Percentiles rank a stretch among this genome's conserved stretches.
Evolutionary conservation across 352 stramenopile genomes (phyloP).

Genomic region (Phytopythium ostracodes): DNA sequence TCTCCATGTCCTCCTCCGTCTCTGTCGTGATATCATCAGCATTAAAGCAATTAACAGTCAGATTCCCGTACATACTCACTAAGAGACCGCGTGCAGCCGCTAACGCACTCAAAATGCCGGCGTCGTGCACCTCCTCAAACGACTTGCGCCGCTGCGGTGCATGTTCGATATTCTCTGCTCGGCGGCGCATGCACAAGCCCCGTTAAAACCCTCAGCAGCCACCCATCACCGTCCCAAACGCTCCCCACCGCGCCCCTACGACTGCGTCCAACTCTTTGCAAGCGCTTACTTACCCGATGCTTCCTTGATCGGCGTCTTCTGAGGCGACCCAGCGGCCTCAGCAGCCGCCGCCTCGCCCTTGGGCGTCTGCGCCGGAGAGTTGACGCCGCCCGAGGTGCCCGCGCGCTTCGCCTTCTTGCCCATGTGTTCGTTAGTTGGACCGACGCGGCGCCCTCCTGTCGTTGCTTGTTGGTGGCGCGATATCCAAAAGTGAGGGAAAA

Average conservation of each 20-base stretch:
- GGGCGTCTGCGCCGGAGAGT: slow-evolving; percentile 7
- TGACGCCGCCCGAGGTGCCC: slow-evolving; percentile 10
- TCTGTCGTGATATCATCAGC: slow-evolving; percentile 9
- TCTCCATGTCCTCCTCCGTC: slow-evolving; percentile 35
- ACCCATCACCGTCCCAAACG: neutral
- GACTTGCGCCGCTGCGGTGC: slow-evolving; percentile 39
- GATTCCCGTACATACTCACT: neutral
- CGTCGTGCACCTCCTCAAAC: slow-evolving; percentile 41
- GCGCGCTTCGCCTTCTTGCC: slow-evolving; percentile 60
- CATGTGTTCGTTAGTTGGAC: slow-evolving; percentile 19
- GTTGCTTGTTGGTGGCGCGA: neutral
- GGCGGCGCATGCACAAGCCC: neutral
- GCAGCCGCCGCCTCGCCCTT: slow-evolving; percentile 1
- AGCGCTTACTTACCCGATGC: neutral
- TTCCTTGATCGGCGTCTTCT: neutral
- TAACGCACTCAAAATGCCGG: slow-evolving; percentile 36
- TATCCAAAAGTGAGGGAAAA: neutral
- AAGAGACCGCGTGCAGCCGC: neutral
- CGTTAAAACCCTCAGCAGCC: neutral
- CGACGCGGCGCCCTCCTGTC: too few species aligned
- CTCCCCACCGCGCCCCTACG: too few species aligned
- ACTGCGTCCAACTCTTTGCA: too few species aligned
- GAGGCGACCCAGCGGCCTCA: neutral
- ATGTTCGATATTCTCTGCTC: slow-evolving; percentile 33
- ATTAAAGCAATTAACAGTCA: neutral